Base-by-base conservation (phyloP, 2,329 filamentous ascomycete genomes). In the Colletotrichum shisoi region DNA sequence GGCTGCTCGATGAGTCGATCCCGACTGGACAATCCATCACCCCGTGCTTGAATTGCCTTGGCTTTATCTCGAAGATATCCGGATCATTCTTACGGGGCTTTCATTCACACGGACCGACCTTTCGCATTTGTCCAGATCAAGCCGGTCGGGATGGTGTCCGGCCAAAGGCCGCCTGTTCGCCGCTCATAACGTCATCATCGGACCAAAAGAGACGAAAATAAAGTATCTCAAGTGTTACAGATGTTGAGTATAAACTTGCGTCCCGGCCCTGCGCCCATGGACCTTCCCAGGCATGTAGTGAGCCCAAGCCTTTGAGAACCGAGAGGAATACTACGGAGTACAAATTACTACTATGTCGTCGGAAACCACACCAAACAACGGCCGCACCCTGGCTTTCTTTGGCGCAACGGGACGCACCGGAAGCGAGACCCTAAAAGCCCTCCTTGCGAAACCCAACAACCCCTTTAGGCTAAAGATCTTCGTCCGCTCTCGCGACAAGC, bases 391-490 rank as follows among this genome's bases (percentile, higher is more conserved):
- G 12, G 65, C 56, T 27, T 59, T 68, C 11, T 65, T 65, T 21
- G 65, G 65, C 44, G 65, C 65, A n/a, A 68, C 65, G 17, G 65
- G 65, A 9, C 40, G 56, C 17, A 65, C 61, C 15, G 65, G 65
- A 27, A 59, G 65, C 44, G 65, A 68, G 31, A 60, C 62, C 1
- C 49, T 68, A 13, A 60, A 68, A 21, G 37, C 42, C 49, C 42
- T 68, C 13, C 54, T 68, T 7, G 27, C 48, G 19, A 68, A 60
- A 4, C 24, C 48, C 2, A 27, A 31, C 3, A 44, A 31, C 13
- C 37, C 54, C 13, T 54, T 56, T 13, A n/a, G 4, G 6, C n/a
- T 65, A 7, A 59, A 44, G n/a, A 40, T 68, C 27, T 60, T 64
- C 5, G 49, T 68, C 4, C 61, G 65, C 17, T 68, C 62, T 2